phyloP scores from a whole-genome alignment of 192 early-diverging fungal species.

The Linnemannia hyalina region DNA sequence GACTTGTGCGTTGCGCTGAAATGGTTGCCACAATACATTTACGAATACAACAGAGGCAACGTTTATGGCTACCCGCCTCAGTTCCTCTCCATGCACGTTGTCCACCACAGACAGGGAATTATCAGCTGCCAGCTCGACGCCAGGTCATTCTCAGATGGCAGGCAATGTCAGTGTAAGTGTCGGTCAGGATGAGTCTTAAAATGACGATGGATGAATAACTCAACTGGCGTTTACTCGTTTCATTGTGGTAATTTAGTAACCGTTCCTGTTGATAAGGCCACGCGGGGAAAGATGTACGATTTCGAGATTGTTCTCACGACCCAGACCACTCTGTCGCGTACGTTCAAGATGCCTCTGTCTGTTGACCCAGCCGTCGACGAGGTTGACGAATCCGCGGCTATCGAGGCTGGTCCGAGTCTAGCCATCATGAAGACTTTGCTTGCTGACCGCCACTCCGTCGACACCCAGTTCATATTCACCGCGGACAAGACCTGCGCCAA shows the following conservation, averaged over 20 bases:
- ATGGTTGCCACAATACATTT: background rate
- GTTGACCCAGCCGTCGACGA: background rate
- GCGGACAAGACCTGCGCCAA: constrained; percentile 12
- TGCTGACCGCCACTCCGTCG: constrained; percentile 10
- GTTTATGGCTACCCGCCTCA: background rate
- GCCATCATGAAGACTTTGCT: constrained; percentile 10
- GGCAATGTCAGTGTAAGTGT: no score
- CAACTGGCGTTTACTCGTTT: no score
- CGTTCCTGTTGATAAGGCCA: background rate
- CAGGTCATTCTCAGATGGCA: no score
- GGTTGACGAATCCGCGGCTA: background rate
- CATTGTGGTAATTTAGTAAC: background rate
- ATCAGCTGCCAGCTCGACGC: background rate
- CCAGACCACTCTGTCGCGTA: background rate
- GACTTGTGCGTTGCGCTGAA: background rate
- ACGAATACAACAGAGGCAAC: background rate
- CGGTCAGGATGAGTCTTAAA: no score
- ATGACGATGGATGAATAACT: no score
- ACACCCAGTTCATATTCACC: constrained; percentile 15
- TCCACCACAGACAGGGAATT: background rate
- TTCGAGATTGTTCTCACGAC: background rate
- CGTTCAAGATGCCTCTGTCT: background rate
- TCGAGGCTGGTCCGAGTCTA: no score
- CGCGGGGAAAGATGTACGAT: background rate
- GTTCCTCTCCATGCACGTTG: background rate